Evolutionary conservation across 2,329 filamentous ascomycete species (phyloP).

Genomic region (Acephala macrosclerotiorum): DNA sequence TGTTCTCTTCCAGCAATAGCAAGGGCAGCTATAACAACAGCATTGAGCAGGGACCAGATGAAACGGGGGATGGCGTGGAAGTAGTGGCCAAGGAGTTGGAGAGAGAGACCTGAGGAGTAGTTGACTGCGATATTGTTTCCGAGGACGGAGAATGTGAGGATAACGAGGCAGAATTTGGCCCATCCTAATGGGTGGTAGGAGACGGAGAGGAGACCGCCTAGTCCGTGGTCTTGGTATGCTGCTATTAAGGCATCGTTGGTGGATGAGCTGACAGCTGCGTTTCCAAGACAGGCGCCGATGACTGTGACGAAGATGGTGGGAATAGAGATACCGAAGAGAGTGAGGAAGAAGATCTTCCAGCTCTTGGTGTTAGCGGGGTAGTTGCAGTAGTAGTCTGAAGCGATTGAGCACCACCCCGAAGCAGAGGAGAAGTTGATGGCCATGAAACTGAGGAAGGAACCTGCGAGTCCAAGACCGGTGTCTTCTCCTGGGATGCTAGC

Average conservation of each 20-base stretch:
- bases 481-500: constrained; percentile 44
- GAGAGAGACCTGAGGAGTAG: constrained; percentile 41
- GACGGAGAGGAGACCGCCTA: constrained; percentile 55
- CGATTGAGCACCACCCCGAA: constrained; percentile 43
- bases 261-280: constrained; percentile 46
- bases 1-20: constrained; percentile 41
- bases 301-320: constrained; percentile 50
- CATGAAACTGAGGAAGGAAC: constrained; percentile 41
- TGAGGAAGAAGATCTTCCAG: constrained; percentile 43
- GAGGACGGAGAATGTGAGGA: constrained; percentile 43
- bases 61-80: constrained; percentile 45
- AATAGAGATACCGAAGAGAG: constrained; percentile 38
- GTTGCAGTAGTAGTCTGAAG: constrained; percentile 44
- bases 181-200: constrained; percentile 54
- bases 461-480: constrained; percentile 45
- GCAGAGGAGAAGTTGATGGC: constrained; percentile 41
- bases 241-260: constrained; percentile 48
- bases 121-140: constrained; percentile 44
- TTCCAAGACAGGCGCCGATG: constrained; percentile 51
- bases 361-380: constrained; percentile 42
- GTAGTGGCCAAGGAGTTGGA: constrained; percentile 43
- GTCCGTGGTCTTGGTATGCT: constrained; percentile 50
- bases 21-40: constrained; percentile 39
- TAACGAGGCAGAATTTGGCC: constrained; percentile 53
- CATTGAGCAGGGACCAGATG: constrained; percentile 42